Conservation (phyloP, 768 basidiomycete genomes). For the Psilocybe azurescens region DNA sequence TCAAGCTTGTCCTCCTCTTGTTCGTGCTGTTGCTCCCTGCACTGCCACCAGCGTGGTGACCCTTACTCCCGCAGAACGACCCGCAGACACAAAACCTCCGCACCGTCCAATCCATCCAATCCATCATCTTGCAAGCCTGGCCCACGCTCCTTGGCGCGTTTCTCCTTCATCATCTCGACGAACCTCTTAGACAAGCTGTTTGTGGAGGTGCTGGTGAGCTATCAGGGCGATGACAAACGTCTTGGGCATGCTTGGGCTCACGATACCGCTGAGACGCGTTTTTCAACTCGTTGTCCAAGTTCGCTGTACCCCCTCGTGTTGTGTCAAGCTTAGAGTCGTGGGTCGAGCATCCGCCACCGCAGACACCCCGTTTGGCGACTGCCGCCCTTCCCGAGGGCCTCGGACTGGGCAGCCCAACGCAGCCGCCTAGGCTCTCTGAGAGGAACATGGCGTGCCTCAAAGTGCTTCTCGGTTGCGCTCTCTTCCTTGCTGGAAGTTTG, state of each 20-base stretch:
- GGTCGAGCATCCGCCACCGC: no score
- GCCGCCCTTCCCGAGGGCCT: no score
- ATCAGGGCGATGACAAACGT: slow-evolving; percentile 88
- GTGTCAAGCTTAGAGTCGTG: no score
- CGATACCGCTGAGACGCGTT: slow-evolving; percentile 94
- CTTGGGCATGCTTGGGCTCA: slow-evolving; percentile 83
- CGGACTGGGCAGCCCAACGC: no score
- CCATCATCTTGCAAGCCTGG: slow-evolving; percentile 89
- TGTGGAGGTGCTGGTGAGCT: slow-evolving; percentile 80
- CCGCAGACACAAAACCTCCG: slow-evolving; percentile 60
- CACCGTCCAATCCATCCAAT: slow-evolving; percentile 67
- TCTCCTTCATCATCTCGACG: slow-evolving; percentile 89
- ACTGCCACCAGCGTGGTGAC: no score
- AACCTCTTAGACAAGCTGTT: slow-evolving; percentile 94
- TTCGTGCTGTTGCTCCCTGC: slow-evolving; percentile 69
- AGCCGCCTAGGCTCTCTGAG: no score
- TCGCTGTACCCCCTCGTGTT: no score
- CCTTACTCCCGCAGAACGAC: slow-evolving; percentile 50
- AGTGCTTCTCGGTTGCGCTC: no score
- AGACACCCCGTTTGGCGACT: no score
- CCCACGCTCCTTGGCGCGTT: slow-evolving; percentile 89
- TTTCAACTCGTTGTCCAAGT: slow-evolving; percentile 80
- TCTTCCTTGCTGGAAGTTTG: no score
- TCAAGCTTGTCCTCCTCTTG: slow-evolving; percentile 76
- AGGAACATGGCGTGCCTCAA: no score